These are phyloP conservation scores for Dentiscutata heterogama DNA, from an alignment of 371 early-diverging fungal species.

Conservation along the genomic window DNA sequence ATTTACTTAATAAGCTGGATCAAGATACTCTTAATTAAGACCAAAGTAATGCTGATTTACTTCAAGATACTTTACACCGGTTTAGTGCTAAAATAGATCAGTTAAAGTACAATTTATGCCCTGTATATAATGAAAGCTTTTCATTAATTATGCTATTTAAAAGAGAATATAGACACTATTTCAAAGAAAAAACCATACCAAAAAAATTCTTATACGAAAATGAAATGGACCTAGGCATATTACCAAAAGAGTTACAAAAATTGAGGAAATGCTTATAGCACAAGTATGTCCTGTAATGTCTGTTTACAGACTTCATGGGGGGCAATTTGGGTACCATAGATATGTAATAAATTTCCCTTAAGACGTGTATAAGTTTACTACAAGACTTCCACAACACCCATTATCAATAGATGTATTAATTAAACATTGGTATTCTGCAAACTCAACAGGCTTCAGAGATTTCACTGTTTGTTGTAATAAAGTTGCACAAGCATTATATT, in stretches of 20 bases:
- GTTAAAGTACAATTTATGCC: neutral
- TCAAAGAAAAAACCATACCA: neutral
- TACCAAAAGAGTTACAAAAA: neutral
- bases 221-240: neutral
- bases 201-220: conserved; percentile 15
- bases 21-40: neutral
- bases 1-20: neutral
- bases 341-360: neutral
- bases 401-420: neutral
- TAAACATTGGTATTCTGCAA: neutral
- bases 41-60: neutral
- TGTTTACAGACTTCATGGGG: neutral
- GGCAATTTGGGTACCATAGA: neutral
- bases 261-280: conserved; percentile 24
- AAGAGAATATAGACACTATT: neutral
- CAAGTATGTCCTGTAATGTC: neutral
- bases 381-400: neutral
- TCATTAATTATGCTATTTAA: neutral
- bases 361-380: neutral
- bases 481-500: neutral
- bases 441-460: neutral
- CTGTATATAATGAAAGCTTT: conserved; percentile 7
- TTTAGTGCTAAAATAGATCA: conserved; percentile 12
- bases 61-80: neutral
- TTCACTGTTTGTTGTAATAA: neutral